Evolutionary conservation across 2,329 filamentous ascomycete species (phyloP).

Genomic region (Cladosporium sp.): DNA sequence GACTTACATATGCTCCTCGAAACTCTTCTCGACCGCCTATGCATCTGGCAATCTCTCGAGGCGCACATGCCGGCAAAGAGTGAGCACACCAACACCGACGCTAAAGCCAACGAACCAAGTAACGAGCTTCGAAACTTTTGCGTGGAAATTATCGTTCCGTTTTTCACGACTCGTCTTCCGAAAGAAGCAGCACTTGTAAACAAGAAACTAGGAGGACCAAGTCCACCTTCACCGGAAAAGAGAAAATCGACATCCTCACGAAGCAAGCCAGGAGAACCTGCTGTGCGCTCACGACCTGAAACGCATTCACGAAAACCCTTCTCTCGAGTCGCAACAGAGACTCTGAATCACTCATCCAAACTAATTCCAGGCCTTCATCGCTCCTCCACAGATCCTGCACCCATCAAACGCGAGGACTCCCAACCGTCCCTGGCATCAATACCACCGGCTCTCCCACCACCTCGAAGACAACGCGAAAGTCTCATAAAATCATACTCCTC

Average conservation of each 20-base stretch:
- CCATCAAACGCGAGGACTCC: conserved; percentile 60
- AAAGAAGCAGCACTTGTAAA: conserved; percentile 66
- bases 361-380: conserved; percentile 58
- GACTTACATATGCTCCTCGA: conserved; percentile 64
- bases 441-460: conserved; percentile 27
- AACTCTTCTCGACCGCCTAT: conserved; percentile 69
- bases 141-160: conserved; percentile 73
- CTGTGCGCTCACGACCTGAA: conserved; percentile 30
- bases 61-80: conserved; percentile 48
- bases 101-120: conserved; percentile 27
- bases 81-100: conserved; percentile 17
- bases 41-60: conserved; percentile 80
- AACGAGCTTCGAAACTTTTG: conserved; percentile 73
- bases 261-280: conserved; percentile 36
- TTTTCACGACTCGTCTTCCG: conserved; percentile 73
- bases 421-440: conserved; percentile 44
- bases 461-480: conserved; percentile 1
- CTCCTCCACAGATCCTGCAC: conserved; percentile 57
- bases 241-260: conserved; percentile 41
- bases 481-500: conserved; percentile 16
- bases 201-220: conserved; percentile 69
- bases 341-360: conserved; percentile 51
- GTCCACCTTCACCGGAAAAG: conserved; percentile 54
- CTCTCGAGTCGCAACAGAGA: conserved; percentile 57
- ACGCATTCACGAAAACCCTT: conserved; percentile 50